Base-by-base conservation (phyloP, 441 rosid genomes). In the Erysimum pusillum region DNA sequence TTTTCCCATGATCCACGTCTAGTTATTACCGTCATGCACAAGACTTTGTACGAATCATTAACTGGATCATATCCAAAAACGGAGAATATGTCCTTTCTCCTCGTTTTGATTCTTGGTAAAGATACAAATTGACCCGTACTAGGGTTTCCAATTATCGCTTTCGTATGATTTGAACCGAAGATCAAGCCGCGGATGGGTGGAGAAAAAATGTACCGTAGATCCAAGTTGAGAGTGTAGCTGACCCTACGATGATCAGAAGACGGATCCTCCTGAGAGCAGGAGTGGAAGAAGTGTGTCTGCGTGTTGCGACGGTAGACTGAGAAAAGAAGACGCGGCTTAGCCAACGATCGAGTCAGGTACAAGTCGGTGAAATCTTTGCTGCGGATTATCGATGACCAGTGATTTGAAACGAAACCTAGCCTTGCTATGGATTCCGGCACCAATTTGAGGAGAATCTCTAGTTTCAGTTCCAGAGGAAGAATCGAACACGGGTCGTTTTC, bases 111-210 rank as follows among this genome's bases (percentile, higher is more conserved):
- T 18, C 32, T 48, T 1, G 70, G 70, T 34, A 34, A 12, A 13
- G 58, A 3, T 18, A 66, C 11, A 10, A 66, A 34, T 3, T 49
- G 58, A 7, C 70, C 58, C 2, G 70, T 66, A 15, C 70, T 66
- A 11, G 58, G 70, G 58, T 66, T 66, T 35, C 44, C 57, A 34
- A 66, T 11, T 2, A 34, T 6, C 7, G 10, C 18, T 49, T 66
- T 34, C 8, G 18, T 49, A 18, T 9, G 12, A 0, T 34, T 34
- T 34, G 4, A 13, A 2, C 70, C 31, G 15, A 54, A 66, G 18
- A 66, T 66, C 59, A 49, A 66, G 32, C 59, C 71, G 45, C 45
- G 12, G 45, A 65, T 34, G 2, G 69, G 69, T 17, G 70, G 44
- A 65, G 4, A 9, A 65, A 65, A 28, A 0, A 0, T 0, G 35